Evolutionary conservation across 1,284 basidiomycete species (phyloP), one percentile per base, ranked within the genome.

Genomic region (Athelia sp.): DNA sequence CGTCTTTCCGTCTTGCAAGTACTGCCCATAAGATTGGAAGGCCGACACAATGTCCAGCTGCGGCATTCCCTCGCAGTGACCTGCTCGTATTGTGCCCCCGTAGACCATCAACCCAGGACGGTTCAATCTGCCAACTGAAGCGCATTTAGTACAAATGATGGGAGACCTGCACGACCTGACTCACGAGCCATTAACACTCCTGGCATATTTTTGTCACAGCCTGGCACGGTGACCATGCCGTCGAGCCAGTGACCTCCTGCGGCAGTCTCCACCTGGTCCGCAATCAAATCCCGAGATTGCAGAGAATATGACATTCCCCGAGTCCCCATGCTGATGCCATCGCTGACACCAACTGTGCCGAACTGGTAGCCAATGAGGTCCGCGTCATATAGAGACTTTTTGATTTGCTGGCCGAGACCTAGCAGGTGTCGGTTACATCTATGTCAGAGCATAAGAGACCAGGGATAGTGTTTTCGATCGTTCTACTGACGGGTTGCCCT

Each of bases 171-270:
- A 53, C 47, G 55, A 47, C 60, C 47, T 57, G 53, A 83, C 90
- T 72, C 60, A 93, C 91, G 79, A 50, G 92, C 93, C 75, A 96
- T 97, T 58, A 96, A 72, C 35, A 93, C 92, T 51, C 94, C 94
- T 10, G 94, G 94, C 93, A 97, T 97, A 69, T 98, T 98, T 73
- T 97, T 98, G 73, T 98, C 94, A 65, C 94, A 98, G 31, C 94
- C 94, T 32, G 96, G 96, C 46, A 98, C 78, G 50, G 92, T 92
- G 42, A 98, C 92, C 87, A 97, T 93, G 36, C 92, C 96, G 64
- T 98, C 96, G n/a, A 98, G 81, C 82, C 94, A 97, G 68, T 99
- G 96, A 6, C 94, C 96, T 24, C 90, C 93, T n/a, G 89, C 95
- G 26, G 93, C 94, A 4, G 91, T 90, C 73, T 98, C 95, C 29